Percentiles rank a stretch among this genome's conserved stretches.
Conservation (phyloP, 768 basidiomycete species). For the Daedalea quercina region DNA sequence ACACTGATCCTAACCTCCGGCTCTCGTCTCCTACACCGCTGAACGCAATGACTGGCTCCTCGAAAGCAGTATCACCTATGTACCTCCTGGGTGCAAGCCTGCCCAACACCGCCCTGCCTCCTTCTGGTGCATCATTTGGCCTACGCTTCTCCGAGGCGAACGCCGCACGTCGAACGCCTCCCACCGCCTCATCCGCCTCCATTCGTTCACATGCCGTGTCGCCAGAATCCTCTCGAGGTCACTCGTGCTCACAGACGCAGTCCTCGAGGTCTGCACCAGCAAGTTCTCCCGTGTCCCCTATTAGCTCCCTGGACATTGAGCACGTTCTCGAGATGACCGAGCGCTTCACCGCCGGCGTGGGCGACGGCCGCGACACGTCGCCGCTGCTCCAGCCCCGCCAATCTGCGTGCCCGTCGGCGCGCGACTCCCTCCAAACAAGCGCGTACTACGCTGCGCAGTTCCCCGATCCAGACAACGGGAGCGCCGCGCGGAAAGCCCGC, state of each 20-base stretch:
- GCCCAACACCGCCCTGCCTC: no score
- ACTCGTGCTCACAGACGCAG: constrained; percentile 1
- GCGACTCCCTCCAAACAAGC: constrained; percentile 10
- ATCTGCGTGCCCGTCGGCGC: constrained; percentile 6
- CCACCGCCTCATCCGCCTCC: not conserved
- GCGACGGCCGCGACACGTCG: constrained; percentile 4
- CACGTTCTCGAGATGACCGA: constrained; percentile 49
- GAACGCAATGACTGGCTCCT: not conserved
- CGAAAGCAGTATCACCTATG: not conserved
- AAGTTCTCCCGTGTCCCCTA: constrained; percentile 6
- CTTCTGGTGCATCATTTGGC: no score
- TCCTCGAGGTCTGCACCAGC: constrained; percentile 1
- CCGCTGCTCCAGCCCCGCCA: constrained; percentile 1
- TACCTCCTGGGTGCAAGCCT: no score
- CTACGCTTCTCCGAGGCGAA: not conserved
- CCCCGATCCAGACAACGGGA: not conserved
- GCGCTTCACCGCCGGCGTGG: constrained; percentile 20
- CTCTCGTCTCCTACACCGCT: constrained; percentile 6
- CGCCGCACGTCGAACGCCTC: not conserved
- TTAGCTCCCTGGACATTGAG: constrained; percentile 41
- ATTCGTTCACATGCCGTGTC: not conserved
- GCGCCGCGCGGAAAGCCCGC: not conserved
- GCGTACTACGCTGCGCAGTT: constrained; percentile 15
- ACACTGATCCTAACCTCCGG: constrained; percentile 6
- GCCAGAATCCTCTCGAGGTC: not conserved